Conservation (phyloP, 306 rosid species). For the Potentilla sterilis region DNA sequence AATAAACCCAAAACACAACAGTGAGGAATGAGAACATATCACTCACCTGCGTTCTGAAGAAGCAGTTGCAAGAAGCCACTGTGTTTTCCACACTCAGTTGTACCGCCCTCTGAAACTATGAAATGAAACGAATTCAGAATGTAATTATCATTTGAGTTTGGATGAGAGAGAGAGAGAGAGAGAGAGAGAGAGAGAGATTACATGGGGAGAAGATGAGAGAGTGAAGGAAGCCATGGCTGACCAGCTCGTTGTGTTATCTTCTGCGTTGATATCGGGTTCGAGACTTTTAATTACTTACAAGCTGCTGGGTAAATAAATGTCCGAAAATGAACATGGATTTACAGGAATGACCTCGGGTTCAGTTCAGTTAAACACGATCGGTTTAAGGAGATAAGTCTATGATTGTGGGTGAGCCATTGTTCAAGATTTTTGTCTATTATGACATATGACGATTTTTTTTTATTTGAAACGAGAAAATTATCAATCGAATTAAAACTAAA, state of each 20-base stretch:
- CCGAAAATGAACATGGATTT: not conserved
- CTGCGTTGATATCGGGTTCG: not conserved
- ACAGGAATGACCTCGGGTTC: not conserved
- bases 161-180: slow-evolving; percentile 8
- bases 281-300: not conserved
- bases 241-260: slow-evolving; percentile 12
- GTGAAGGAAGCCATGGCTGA: slow-evolving; percentile 46
- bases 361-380: too few relatives aligned
- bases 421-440: too few relatives aligned
- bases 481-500: too few relatives aligned
- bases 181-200: slow-evolving; percentile 19
- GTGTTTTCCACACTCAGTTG: slow-evolving; percentile 40
- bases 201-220: slow-evolving; percentile 33
- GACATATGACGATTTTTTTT: too few relatives aligned
- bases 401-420: too few relatives aligned
- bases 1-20: not conserved
- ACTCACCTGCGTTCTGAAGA: slow-evolving; percentile 46
- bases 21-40: not conserved
- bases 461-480: too few relatives aligned
- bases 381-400: too few relatives aligned
- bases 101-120: slow-evolving; percentile 43
- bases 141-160: not conserved
- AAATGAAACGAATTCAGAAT: not conserved
- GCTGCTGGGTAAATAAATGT: not conserved
- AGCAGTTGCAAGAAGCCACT: slow-evolving; percentile 33